phyloP scores from a whole-genome alignment of 306 rosid species.

The Cajanus cajan region DNA sequence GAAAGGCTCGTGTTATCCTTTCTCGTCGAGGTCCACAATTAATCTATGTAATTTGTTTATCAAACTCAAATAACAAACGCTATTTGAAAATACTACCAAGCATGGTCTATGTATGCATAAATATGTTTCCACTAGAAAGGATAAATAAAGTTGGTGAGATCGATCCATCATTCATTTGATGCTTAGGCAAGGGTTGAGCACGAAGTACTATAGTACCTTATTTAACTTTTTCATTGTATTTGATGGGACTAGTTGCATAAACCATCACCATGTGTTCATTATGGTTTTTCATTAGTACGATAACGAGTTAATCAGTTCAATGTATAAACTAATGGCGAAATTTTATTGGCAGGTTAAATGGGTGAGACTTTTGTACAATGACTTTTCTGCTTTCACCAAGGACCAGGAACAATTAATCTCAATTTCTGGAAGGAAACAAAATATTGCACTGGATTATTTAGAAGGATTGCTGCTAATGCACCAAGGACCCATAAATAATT shows the following conservation, averaged over 20 bases:
- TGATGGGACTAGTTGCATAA: background rate
- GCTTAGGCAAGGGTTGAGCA: background rate
- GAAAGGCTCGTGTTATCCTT: background rate
- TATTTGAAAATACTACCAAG: constrained; percentile 7
- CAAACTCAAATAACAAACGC: background rate
- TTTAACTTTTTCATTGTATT: background rate
- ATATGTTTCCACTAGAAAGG: constrained; percentile 6
- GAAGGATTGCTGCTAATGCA: constrained; percentile 76
- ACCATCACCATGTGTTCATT: constrained; percentile 11
- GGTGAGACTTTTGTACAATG: constrained; percentile 65
- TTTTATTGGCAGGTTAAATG: constrained; percentile 67
- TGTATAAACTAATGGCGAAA: background rate
- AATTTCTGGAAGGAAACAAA: constrained; percentile 48
- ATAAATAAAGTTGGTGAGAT: constrained; percentile 5
- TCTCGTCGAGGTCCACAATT: background rate
- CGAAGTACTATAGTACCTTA: background rate
- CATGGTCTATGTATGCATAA: background rate
- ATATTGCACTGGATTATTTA: constrained; percentile 58
- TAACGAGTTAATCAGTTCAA: background rate
- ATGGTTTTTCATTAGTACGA: constrained; percentile 2
- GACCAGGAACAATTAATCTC: constrained; percentile 50
- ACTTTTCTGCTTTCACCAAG: constrained; percentile 51
- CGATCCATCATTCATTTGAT: background rate
- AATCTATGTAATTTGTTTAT: background rate
- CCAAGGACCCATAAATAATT: constrained; percentile 79